Base-by-base conservation (phyloP, 1,284 basidiomycete species). In the Phellinidium pouzarii region DNA sequence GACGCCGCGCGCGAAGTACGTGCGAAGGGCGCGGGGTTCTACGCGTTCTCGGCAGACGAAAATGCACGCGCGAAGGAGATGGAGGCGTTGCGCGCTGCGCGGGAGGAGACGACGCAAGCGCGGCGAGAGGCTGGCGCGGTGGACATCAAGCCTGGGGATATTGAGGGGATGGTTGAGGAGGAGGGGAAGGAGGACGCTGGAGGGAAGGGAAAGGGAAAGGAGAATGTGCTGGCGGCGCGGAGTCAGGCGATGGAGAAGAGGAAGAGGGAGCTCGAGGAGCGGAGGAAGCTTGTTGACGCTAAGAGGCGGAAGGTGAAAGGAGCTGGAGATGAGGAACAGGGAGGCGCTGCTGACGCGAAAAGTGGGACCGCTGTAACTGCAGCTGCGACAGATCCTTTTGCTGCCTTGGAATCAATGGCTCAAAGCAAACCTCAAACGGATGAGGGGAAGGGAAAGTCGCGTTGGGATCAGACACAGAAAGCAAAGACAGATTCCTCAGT, bases 21-120 rank as follows among this genome's bases (percentile, higher is more conserved):
- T 6, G 79, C 85, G n/a, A 85, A 85, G 62, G 94, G 90, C 29
- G 93, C 94, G 0, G 94, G 81, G 0, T 91, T 88, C 69, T 95
- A 94, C 65, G 82, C 88, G 62, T 94, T 98, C 66, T 88, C 90
- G 2, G 76, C 67, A 0, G 90, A 95, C 61, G 88, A 92, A 60
- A 82, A 86, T 54, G 78, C 76, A 26, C 77, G 94, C 29, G 68
- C 68, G 57, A 69, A 71, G 50, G 85, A 96, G 68, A 88, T 94
- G 88, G 85, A 88, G 47, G 83, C 84, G 47, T 68, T 98, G 12
- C 78, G 75, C 43, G 65, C 71, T 6, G 75, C 77, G 9, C 72
- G 90, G 37, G 73, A 76, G 20, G 89, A 94, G 64, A 97, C 94
- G 1, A 78, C 80, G 59, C 69, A 70, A 52, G 77, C 73, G 3